Percentiles rank a stretch among this genome's conserved stretches.
phyloP scores from a whole-genome alignment of 2,329 filamentous ascomycete species.

The Apiospora aurea region DNA sequence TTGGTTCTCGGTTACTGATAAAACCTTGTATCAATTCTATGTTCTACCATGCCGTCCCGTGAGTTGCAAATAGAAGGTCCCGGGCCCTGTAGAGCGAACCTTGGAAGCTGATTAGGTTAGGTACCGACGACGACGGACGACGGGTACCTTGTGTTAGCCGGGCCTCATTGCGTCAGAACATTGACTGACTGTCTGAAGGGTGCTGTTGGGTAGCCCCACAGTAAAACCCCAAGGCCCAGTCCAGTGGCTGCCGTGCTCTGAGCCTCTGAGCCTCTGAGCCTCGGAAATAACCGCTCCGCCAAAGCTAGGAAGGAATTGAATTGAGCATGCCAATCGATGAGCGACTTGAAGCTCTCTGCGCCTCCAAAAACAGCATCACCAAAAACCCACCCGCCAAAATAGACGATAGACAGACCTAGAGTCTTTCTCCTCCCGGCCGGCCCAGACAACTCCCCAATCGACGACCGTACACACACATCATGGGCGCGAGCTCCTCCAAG shows the following conservation, averaged over 20 bases:
- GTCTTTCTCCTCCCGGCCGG: not conserved
- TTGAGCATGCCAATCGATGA: slow-evolving; percentile 4
- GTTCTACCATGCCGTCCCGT: too few relatives aligned
- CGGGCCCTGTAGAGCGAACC: too few relatives aligned
- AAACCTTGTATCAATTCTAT: too few relatives aligned
- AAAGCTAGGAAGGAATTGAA: not conserved
- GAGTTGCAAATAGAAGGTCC: too few relatives aligned
- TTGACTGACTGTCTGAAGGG: too few relatives aligned
- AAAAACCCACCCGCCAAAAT: not conserved
- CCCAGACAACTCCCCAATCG: slow-evolving; percentile 30
- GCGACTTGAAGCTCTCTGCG: slow-evolving; percentile 13
- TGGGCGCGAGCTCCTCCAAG: slow-evolving; percentile 66
- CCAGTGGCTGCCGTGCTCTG: not conserved
- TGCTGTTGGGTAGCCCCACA: not conserved
- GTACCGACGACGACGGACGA: not conserved
- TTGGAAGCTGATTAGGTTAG: not conserved
- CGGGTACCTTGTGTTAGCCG: slow-evolving; percentile 1
- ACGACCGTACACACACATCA: slow-evolving; percentile 47
- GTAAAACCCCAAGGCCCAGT: slow-evolving; percentile 1
- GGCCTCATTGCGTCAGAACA: slow-evolving; percentile 17
- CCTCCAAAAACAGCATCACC: slow-evolving; percentile 20
- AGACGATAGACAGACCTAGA: slow-evolving; percentile 2
- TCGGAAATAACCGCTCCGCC: slow-evolving; percentile 22
- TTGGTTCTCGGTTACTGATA: too few relatives aligned
- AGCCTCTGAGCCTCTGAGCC: not conserved